Evolutionary conservation across 2,329 filamentous ascomycete genomes (phyloP).

Genomic region (Diaporthe ilicicola): DNA sequence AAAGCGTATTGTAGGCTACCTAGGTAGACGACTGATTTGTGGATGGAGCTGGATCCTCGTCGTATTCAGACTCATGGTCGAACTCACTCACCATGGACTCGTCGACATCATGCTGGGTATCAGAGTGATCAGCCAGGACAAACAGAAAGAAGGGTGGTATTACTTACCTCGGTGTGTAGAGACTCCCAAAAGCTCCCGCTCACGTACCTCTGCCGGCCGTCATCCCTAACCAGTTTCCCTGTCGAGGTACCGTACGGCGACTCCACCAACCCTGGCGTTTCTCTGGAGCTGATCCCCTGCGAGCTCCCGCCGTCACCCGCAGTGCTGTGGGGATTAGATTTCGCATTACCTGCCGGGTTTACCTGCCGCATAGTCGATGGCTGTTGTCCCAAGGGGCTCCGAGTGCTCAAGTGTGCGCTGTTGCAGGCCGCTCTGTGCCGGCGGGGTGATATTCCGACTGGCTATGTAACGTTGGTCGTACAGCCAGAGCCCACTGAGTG

Average conservation of each 20-base stretch:
- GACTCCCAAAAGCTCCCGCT: constrained; percentile 4
- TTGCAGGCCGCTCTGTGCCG: neutral
- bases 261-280: neutral
- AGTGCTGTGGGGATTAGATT: neutral
- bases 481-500: neutral
- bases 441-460: neutral
- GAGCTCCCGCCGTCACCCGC: neutral
- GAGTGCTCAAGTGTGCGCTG: neutral
- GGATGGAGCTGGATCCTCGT: neutral
- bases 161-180: constrained; percentile 2
- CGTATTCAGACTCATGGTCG: neutral
- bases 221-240: constrained; percentile 7
- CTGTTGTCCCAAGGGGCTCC: neutral
- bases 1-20: neutral
- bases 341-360: neutral
- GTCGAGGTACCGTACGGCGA: neutral
- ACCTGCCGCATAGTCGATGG: neutral
- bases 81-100: neutral
- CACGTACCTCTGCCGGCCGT: constrained; percentile 9
- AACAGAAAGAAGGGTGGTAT: neutral
- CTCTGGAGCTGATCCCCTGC: neutral
- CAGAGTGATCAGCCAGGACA: neutral
- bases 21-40: neutral
- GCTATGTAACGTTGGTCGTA: too few species aligned
- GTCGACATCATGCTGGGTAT: neutral